Evolutionary conservation across 768 basidiomycete genomes (phyloP), one percentile per base, ranked within the genome.

Genomic region (Lactifluus volemus): DNA sequence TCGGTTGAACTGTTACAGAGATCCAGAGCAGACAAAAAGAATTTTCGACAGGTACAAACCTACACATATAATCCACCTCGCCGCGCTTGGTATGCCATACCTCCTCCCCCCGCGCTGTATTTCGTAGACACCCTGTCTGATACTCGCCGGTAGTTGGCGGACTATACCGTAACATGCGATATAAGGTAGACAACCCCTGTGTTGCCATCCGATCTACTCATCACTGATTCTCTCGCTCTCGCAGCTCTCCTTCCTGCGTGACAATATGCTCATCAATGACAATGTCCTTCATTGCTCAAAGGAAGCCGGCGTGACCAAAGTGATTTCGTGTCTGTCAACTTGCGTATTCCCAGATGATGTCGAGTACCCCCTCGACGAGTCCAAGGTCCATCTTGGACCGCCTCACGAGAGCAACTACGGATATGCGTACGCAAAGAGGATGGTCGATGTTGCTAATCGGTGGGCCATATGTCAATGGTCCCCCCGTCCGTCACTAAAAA

Each of bases 281-380:
- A 93, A 94, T 72, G 84, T 98, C 45, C 80, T 98, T 21, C 83
- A 93, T 70, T 78, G 81, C 36, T 78, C 92, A 8, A 80, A 91
- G 70, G 77, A 84, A 65, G 75, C 79, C 68, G 77, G 83, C 53
- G 79, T 80, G 21, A 66, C 80, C 64, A 98, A 97, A 73, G 80
- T 96, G 67, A 87, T 98, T 60, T 97, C 95, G 12, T 98, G 95
- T 70, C 83, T 98, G 42, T 97, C 95, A 10, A 98, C 96, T 45
- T 98, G 95, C 70, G 92, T 98, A 49, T 98, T 95, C 78, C 95
- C 95, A 0, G 95, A 98, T 73, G 89, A 93, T 72, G 93, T 95
- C 65, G 81, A 84, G 55, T 97, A 95, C 71, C 96, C 95, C 14
- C 82, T 98, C 30, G 89, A 92, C 67, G 95, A 98, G 75, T 83